These are phyloP conservation scores for Chaetoceros tenuissimus DNA, from an alignment of 108 stramenopile species.

Conservation along the genomic window DNA sequence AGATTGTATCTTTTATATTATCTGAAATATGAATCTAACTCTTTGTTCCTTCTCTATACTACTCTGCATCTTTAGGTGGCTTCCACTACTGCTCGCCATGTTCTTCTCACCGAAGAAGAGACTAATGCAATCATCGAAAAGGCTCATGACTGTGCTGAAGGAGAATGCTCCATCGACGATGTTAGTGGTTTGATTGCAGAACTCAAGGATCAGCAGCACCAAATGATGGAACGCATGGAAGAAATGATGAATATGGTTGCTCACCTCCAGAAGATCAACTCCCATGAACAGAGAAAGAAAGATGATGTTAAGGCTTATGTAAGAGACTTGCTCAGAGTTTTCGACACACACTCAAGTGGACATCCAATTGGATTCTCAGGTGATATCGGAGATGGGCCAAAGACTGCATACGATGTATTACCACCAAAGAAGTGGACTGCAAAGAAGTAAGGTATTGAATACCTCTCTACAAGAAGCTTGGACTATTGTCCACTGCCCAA, in stretches of 20 bases:
- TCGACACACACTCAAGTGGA: slow-evolving; percentile 16
- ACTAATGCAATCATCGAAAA: slow-evolving; percentile 37
- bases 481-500: no score
- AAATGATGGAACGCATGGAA: slow-evolving; percentile 31
- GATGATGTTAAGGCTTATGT: slow-evolving; percentile 64
- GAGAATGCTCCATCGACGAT: slow-evolving; percentile 69
- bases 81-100: slow-evolving; percentile 37
- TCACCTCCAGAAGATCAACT: slow-evolving; percentile 56
- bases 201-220: slow-evolving; percentile 44
- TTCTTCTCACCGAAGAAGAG: slow-evolving; percentile 53
- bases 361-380: slow-evolving; percentile 37
- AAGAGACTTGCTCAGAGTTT: slow-evolving; percentile 69
- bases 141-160: slow-evolving; percentile 43
- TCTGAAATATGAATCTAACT: neutral
- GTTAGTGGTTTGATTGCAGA: slow-evolving; percentile 49
- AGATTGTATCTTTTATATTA: neutral
- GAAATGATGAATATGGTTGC: slow-evolving; percentile 47
- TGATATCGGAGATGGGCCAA: slow-evolving; percentile 55
- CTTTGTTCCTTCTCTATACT: slow-evolving; percentile 1
- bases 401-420: slow-evolving; percentile 70
- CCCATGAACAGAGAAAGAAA: slow-evolving; percentile 42
- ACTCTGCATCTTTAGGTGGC: slow-evolving; percentile 13
- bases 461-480: no score
- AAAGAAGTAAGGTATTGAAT: neutral
- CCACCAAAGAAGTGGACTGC: slow-evolving; percentile 52